Base-by-base conservation (phyloP, 345 rosid species). In the Pseudoturritis turrita region DNA sequence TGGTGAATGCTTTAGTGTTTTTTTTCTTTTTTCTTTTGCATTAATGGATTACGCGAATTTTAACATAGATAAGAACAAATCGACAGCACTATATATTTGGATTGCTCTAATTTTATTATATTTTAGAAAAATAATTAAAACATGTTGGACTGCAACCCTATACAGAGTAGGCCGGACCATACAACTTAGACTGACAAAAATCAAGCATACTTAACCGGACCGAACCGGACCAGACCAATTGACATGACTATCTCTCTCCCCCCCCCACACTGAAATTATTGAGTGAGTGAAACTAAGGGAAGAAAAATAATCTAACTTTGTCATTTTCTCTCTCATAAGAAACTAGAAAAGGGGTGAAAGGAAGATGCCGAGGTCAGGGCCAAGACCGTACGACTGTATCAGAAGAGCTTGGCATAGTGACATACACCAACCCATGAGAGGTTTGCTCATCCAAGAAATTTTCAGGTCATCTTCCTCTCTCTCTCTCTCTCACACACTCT, bases 321-420 rank as follows among this genome's bases (percentile, higher is more conserved):
- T 65, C 45, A 33, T 57, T 17, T 14, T 74, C 77, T 58, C 53
- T 73, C 67, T 45, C 37, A 50, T n/a, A 26, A 2, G 39, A 15
- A 37, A 18, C 50, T 40, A 19, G 53, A 56, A 44, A 46, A n/a
- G n/a, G n/a, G n/a, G 65, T 58, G 72, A 33, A 33, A 33, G 10
- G 74, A 78, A 86, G 92, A 94, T 91, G 97, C 95, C 95, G 52
- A 85, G 92, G 73, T 96, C 97, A 13, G 96, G 97, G 53, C 98
- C 96, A 36, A 86, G 96, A 76, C 97, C 98, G 21, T 94, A 89
- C 70, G 98, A 90, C 83, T 94, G 98, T 53, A 90, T 91, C 23
- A 83, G 89, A 77, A 80, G 96, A 79, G 96, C 92, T 75, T 95
- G 99, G 97, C 99, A 95, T 79, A 95, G 97, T 71, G 99, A 91